Base-by-base conservation (phyloP, 2,329 filamentous ascomycete species). In the Ramichloridium luteum region DNA sequence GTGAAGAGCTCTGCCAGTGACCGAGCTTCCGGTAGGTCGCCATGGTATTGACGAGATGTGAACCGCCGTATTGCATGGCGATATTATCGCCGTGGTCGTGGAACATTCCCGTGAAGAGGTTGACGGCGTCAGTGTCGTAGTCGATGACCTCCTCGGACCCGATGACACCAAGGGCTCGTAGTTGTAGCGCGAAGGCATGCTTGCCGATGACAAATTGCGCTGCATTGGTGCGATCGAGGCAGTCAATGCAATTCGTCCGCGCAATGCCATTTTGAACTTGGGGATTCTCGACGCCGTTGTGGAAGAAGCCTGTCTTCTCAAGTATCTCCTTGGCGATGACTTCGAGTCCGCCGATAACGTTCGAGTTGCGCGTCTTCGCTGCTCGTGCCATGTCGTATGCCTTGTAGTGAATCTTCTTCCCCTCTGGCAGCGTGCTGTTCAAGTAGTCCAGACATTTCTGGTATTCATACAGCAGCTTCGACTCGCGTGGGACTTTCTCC, bases 1-100 rank as follows among this genome's bases (percentile, higher is more conserved):
- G 73, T 2, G 88, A 94, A 55, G 93, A 85, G 47, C 84, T 93
- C 14, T 85, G 93, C 90, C 90, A 98, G 55, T 96, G 88, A 45
- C 96, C 96, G 55, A 94, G 93, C 59, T 96, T 96, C 35, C 90
- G 80, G 56, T 98, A 98, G 4, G 90, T 98, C 44, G 93, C 86
- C 86, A 98, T 96, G 0, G 90, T 98, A 54, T 98, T 98, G 47
- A 98, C 90, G 1, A 98, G 70, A 56, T 98, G 90, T 2, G 86
- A 96, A 6, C 90, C 90, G 35, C 90, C 90, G 47, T 98, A 98
- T 54, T 98, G 90, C 32, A 96, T 80, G 1, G 90, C 90, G 49
- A 98, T 96, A 3, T 86, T 94, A 56, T 98, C 90, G 35, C 90
- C 90, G 51, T 98, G 90, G 45, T 93, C 85, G 55, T 96, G 86